Conservation (phyloP, 75 land plant genomes). For the Chamaecyparis obtusa region DNA sequence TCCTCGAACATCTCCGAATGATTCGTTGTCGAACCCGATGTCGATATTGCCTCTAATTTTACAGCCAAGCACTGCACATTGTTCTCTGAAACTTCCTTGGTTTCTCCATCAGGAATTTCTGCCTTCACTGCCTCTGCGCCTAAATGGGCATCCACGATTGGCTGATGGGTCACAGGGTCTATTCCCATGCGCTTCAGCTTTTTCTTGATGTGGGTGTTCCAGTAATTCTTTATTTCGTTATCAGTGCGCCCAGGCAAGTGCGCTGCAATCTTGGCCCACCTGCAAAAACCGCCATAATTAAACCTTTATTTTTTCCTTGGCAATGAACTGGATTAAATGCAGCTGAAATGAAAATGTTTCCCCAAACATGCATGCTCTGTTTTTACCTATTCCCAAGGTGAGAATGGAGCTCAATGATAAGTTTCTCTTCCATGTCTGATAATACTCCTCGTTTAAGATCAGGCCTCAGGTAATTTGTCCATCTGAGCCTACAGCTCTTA, state of each 20-base stretch:
- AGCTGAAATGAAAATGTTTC: no score
- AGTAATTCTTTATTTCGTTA: conserved; percentile 11
- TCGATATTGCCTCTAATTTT: not conserved
- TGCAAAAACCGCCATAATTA: not conserved
- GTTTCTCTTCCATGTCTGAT: conserved; percentile 17
- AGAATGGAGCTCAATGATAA: conserved; percentile 23
- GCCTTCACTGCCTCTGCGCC: not conserved
- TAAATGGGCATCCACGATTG: not conserved
- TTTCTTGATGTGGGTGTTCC: conserved; percentile 12
- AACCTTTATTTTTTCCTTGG: not conserved
- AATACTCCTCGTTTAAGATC: conserved; percentile 25
- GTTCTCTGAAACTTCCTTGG: not conserved
- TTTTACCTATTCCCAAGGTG: conserved; percentile 23
- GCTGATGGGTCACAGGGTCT: conserved; percentile 8
- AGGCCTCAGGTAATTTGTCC: conserved; percentile 25
- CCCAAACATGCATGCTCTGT: no score
- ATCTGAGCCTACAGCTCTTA: conserved; percentile 30
- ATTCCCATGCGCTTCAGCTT: conserved; percentile 8
- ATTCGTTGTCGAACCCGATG: not conserved
- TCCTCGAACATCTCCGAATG: not conserved
- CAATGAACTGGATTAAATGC: not conserved
- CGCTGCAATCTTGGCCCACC: conserved; percentile 10
- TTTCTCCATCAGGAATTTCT: not conserved
- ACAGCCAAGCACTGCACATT: not conserved
- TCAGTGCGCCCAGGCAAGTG: conserved; percentile 1